phyloP scores from a whole-genome alignment of 306 rosid species.

The Sophora flavescens region DNA sequence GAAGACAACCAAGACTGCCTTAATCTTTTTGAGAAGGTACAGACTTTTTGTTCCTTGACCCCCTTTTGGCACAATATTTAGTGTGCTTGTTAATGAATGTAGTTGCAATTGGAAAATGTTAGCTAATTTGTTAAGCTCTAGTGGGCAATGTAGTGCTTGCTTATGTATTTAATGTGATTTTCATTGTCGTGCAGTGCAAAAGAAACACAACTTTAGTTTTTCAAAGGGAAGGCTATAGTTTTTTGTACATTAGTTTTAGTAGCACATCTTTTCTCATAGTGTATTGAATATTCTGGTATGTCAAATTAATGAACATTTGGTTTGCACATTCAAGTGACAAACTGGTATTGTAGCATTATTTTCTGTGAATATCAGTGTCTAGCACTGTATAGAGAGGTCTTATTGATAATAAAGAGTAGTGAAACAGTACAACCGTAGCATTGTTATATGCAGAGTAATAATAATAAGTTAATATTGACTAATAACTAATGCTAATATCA shows the following conservation, averaged over 20 bases:
- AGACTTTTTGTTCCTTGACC: background rate
- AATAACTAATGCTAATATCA: background rate
- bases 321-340: background rate
- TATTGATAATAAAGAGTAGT: background rate
- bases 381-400: too few relatives aligned
- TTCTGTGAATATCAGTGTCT: too few relatives aligned
- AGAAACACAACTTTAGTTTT: too few relatives aligned
- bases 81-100: background rate
- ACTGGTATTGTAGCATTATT: background rate
- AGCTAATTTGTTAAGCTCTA: background rate
- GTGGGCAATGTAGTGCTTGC: too few relatives aligned
- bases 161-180: background rate
- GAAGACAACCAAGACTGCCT: background rate
- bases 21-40: background rate
- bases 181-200: background rate
- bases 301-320: too few relatives aligned
- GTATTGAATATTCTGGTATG: too few relatives aligned
- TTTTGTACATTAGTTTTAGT: too few relatives aligned
- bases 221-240: too few relatives aligned
- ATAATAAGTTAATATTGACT: too few relatives aligned
- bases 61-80: background rate
- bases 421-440: background rate
- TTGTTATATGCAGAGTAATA: too few relatives aligned
- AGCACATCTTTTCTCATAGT: too few relatives aligned
- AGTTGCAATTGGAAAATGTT: background rate